Conservation (phyloP, 225 moss, liverwort and hornwort genomes). For the Marchantia polymorpha region DNA sequence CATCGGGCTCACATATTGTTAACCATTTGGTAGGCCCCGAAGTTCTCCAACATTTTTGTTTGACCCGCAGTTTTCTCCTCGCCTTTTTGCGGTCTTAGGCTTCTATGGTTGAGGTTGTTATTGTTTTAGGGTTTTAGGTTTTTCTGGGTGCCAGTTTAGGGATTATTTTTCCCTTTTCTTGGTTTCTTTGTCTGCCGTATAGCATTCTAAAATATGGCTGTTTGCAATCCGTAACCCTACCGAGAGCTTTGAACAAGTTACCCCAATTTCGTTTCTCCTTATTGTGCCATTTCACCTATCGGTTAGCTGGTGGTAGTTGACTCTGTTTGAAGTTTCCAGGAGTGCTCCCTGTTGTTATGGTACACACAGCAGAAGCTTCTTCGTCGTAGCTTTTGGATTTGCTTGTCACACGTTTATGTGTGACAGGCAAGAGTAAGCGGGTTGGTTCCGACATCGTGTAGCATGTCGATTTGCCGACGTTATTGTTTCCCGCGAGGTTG, state of each 20-base stretch:
- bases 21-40: slow-evolving; percentile 75
- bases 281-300: neutral
- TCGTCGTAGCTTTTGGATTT: neutral
- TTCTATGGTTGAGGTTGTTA: neutral
- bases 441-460: neutral
- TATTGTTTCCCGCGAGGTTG: neutral
- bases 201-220: neutral
- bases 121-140: slow-evolving; percentile 10
- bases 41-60: neutral
- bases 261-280: neutral
- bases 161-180: neutral
- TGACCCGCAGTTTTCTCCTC: neutral
- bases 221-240: neutral
- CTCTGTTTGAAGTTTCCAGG: neutral
- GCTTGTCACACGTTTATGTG: neutral
- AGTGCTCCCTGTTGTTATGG: neutral
- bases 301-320: neutral
- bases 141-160: neutral
- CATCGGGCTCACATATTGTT: slow-evolving; percentile 97
- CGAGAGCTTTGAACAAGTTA: neutral
- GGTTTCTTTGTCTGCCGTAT: neutral
- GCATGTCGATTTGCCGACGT: neutral
- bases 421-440: neutral
- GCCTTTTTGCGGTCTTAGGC: neutral
- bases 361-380: neutral